Evolutionary conservation across 805 yeast genomes (phyloP).

Genomic region (Starmerella etchellsii): DNA sequence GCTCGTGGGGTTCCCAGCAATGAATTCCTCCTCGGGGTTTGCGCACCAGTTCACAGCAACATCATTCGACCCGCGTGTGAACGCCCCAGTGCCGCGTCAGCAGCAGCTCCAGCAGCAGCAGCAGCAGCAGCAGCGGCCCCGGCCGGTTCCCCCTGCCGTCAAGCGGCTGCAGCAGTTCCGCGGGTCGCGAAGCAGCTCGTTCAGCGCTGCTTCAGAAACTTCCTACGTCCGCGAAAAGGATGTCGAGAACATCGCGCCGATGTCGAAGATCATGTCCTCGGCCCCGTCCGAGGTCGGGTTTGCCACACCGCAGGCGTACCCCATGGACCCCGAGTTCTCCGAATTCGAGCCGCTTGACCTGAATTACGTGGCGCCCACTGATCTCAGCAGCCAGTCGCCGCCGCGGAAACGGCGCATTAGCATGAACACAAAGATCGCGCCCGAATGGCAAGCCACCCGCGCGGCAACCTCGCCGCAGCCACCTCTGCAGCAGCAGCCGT

Average conservation of each 20-base stretch:
- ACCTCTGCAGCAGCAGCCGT: no score
- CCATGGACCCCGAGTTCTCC: conserved; percentile 22
- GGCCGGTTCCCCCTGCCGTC: background rate
- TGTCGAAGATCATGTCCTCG: conserved; percentile 11
- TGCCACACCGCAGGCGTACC: conserved; percentile 57
- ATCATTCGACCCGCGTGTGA: background rate
- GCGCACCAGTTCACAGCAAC: background rate
- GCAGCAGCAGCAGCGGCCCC: background rate
- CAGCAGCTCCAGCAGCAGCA: background rate
- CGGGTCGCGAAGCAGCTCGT: conserved; percentile 31
- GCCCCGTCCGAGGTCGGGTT: conserved; percentile 63
- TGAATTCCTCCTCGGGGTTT: background rate
- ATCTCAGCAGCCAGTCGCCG: conserved; percentile 9
- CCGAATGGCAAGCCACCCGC: no score
- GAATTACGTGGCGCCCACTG: conserved; percentile 7
- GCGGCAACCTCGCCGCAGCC: no score
- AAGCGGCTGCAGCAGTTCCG: conserved; percentile 8
- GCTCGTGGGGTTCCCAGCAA: background rate
- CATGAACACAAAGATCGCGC: background rate
- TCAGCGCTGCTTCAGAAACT: conserved; percentile 48
- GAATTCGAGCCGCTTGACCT: conserved; percentile 13
- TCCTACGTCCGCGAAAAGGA: conserved; percentile 47
- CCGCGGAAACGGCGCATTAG: conserved; percentile 10
- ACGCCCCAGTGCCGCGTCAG: background rate
- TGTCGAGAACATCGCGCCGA: conserved; percentile 16